These are phyloP conservation scores for Huntiella savannae DNA, from an alignment of 2,329 filamentous ascomycete genomes.

Conservation along the genomic window DNA sequence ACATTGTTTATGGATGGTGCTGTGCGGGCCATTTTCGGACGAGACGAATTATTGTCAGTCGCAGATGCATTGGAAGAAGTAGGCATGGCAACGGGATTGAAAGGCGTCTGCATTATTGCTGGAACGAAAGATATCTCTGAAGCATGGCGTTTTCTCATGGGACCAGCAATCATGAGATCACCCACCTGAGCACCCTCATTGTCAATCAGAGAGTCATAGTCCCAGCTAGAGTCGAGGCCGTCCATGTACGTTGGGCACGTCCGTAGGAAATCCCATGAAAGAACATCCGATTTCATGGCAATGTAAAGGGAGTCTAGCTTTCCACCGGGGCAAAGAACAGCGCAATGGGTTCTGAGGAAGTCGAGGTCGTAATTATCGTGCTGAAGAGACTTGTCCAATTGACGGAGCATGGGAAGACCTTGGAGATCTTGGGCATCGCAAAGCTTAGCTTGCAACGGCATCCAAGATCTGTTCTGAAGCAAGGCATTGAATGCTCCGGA, in stretches of 20 bases:
- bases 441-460: slow-evolving; percentile 37
- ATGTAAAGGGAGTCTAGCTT: slow-evolving; percentile 42
- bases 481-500: slow-evolving; percentile 29
- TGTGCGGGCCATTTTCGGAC: slow-evolving; percentile 4
- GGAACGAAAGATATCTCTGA: slow-evolving; percentile 31
- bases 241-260: slow-evolving; percentile 28
- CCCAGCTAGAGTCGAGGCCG: slow-evolving; percentile 37
- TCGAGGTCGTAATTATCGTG: slow-evolving; percentile 27
- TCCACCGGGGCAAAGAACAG: slow-evolving; percentile 33
- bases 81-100: not conserved
- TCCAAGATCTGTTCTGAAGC: slow-evolving; percentile 32
- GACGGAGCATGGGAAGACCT: slow-evolving; percentile 40
- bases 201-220: slow-evolving; percentile 31
- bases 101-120: not conserved
- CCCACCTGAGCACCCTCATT: slow-evolving; percentile 9
- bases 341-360: slow-evolving; percentile 34
- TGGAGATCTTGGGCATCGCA: slow-evolving; percentile 35
- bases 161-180: slow-evolving; percentile 4
- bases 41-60: slow-evolving; percentile 2
- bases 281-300: slow-evolving; percentile 31
- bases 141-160: slow-evolving; percentile 27
- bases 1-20: slow-evolving; percentile 2
- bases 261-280: slow-evolving; percentile 37
- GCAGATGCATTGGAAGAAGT: not conserved
- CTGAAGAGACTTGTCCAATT: slow-evolving; percentile 26